Evolutionary conservation across 176 grass and related monocot genomes (phyloP).

Genomic region (Elymus sibiricus): DNA sequence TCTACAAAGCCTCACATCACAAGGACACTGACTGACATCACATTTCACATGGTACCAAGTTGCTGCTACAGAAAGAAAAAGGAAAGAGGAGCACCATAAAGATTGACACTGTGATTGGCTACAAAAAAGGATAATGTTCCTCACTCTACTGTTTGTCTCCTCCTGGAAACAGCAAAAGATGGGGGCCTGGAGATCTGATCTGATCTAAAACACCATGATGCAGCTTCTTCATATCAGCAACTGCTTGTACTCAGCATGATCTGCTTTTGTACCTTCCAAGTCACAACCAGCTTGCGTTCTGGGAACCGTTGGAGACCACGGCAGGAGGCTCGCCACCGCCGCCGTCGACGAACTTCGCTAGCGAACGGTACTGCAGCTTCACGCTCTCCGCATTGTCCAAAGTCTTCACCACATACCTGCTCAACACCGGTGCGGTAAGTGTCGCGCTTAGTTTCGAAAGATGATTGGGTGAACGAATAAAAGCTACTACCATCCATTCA

Average conservation of each 20-base stretch:
- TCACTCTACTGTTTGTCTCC: background rate
- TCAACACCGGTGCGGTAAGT: background rate
- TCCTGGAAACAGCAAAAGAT: background rate
- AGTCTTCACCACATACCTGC: constrained; percentile 89
- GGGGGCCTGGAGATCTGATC: background rate
- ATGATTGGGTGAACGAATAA: background rate
- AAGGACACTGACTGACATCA: background rate
- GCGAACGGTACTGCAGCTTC: constrained; percentile 65
- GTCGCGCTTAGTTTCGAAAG: background rate
- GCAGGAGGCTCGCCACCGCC: background rate
- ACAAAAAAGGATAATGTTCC: background rate
- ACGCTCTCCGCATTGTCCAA: constrained; percentile 79
- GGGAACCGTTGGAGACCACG: constrained; percentile 24
- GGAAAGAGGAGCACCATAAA: background rate
- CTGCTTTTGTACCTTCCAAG: constrained; percentile 29
- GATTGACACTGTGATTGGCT: background rate
- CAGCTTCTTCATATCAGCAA: background rate
- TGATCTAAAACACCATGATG: background rate
- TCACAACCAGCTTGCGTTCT: constrained; percentile 43
- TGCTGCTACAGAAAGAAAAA: background rate
- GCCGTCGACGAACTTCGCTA: constrained; percentile 43
- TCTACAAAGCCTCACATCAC: background rate
- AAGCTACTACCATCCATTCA: constrained; percentile 79
- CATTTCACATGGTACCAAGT: background rate
- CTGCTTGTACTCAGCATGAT: no score